Conservation (phyloP, 352 stramenopile genomes). For the Pythium phragmitis region DNA sequence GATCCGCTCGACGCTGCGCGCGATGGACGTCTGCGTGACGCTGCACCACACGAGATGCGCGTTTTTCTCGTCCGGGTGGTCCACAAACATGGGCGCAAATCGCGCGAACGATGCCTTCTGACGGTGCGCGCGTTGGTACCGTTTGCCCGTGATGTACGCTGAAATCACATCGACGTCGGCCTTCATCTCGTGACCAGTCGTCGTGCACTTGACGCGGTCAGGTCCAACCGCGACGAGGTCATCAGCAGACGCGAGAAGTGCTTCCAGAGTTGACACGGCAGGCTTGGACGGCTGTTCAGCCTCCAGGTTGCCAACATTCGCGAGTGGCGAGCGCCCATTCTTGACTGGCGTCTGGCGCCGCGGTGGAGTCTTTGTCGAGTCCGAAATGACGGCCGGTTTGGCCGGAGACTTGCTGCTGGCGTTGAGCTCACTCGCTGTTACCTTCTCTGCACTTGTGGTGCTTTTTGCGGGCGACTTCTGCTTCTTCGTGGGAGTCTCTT, state of each 20-base stretch:
- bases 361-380: slow-evolving; percentile 3
- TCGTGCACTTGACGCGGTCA: slow-evolving; percentile 52
- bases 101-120: slow-evolving; percentile 47
- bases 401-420: neutral
- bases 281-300: neutral
- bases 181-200: slow-evolving; percentile 69
- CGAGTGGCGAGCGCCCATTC: slow-evolving; percentile 14
- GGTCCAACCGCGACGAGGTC: slow-evolving; percentile 52
- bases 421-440: neutral
- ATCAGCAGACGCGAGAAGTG: slow-evolving; percentile 36
- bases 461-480: neutral
- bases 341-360: neutral
- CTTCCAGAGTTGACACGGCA: slow-evolving; percentile 27
- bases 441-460: neutral
- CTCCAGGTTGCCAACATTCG: slow-evolving; percentile 14
- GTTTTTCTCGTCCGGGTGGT: slow-evolving; percentile 57
- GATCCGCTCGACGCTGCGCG: slow-evolving; percentile 45
- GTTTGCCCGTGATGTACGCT: slow-evolving; percentile 54
- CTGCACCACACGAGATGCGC: slow-evolving; percentile 57
- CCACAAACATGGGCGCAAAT: slow-evolving; percentile 65
- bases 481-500: neutral
- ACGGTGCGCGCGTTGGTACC: slow-evolving; percentile 46
- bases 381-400: neutral
- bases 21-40: slow-evolving; percentile 59
- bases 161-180: slow-evolving; percentile 51